Base-by-base conservation (phyloP, 2,329 filamentous ascomycete genomes). In the Alternaria tenuissima region DNA sequence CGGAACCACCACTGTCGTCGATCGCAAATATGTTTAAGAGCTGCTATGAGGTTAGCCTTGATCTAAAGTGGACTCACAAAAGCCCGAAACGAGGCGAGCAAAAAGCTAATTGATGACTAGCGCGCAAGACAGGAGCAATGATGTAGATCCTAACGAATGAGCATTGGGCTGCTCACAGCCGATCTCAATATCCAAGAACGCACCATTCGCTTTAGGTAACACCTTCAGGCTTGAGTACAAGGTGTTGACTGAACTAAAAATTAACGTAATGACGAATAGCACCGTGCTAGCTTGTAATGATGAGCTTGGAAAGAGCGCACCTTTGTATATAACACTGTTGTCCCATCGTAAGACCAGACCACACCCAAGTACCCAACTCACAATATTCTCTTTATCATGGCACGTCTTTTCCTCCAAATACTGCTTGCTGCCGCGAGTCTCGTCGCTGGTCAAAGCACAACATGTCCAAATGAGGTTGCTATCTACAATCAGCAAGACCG, bases 391-490 rank as follows among this genome's bases (percentile, higher is more conserved):
- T 8, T 39, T 7, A 55, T 18, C 8, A 59, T 59, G 57, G 38
- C 44, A 51, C 57, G 52, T n/a, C 22, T 56, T 14, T 26, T 59
- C 11, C 26, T 49, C 20, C n/a, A 41, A 14, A n/a, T 56, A 7
- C 14, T 55, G n/a, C 44, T 59, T 18, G 36, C 30, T 22, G 43
- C 52, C 11, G 57, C 44, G 22, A 55, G 30, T 18, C 44, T 59
- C 20, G 57, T 56, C 18, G 57, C 52, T 38, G 52, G 43, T 18
- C 43, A 55, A 11, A 30, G 18, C 32, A 36, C 49, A 12, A 49
- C 52, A 28, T 63, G 61, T 26, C 55, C 52, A 14, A 64, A 64
- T n/a, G 53, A 61, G 51, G 62, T 62, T 16, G 46, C 52, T 30
- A 57, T 53, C 14, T 64, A 52, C 30, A 55, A 59, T 3, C 52